These are phyloP conservation scores for Debaryomyces psychrophilus DNA, from an alignment of 1,139 yeast genomes.

Conservation along the genomic window DNA sequence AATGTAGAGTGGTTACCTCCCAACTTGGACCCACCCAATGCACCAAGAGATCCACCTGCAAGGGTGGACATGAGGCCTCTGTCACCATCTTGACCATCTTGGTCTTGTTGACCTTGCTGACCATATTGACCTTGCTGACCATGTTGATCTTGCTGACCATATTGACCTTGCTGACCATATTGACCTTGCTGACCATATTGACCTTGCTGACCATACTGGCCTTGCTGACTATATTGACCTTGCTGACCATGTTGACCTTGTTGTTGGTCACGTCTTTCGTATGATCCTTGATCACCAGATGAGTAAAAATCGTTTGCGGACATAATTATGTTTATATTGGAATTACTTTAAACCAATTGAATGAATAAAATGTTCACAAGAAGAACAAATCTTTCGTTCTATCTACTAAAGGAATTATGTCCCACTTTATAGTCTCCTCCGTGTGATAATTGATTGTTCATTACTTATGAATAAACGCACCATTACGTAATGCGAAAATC, in stretches of 20 bases:
- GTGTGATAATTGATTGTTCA: constrained; percentile 1
- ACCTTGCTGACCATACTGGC: constrained; percentile 26
- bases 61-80: constrained; percentile 60
- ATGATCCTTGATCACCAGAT: constrained; percentile 49
- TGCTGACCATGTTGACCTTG: constrained; percentile 22
- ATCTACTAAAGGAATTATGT: not conserved
- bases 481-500: constrained; percentile 5
- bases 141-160: no score
- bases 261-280: constrained; percentile 30
- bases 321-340: constrained; percentile 32
- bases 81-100: constrained; percentile 44
- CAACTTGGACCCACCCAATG: constrained; percentile 49
- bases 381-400: not conserved
- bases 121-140: constrained; percentile 21
- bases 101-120: constrained; percentile 23
- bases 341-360: constrained; percentile 2
- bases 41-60: constrained; percentile 66
- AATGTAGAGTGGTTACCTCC: constrained; percentile 51
- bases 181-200: constrained; percentile 36
- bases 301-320: constrained; percentile 66
- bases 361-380: not conserved
- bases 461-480: constrained; percentile 1
- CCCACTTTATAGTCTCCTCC: constrained; percentile 5
- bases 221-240: constrained; percentile 31
- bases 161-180: constrained; percentile 21